Evolutionary conservation across 139 green algal species (phyloP).

Genomic region (Chlamydomonas eustigma): DNA sequence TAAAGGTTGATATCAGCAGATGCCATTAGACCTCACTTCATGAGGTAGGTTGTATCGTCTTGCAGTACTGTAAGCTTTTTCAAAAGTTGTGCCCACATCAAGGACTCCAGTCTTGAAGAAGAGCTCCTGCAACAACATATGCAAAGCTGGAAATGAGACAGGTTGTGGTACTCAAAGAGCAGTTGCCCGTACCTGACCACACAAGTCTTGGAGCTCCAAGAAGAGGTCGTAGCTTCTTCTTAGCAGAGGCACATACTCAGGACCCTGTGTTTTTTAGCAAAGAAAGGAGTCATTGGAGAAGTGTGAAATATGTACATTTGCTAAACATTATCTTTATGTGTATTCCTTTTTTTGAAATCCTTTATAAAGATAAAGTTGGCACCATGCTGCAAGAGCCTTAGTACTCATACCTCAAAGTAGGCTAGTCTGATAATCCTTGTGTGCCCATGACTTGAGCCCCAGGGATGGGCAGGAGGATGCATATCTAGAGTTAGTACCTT

Average conservation of each 20-base stretch:
- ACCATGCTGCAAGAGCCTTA: too few species aligned
- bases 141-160: background rate
- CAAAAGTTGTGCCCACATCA: constrained; percentile 14
- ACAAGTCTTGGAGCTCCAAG: background rate
- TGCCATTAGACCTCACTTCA: constrained; percentile 9
- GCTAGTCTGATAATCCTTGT: constrained; percentile 18
- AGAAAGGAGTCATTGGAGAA: too few species aligned
- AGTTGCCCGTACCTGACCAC: background rate
- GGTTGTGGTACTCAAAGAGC: background rate
- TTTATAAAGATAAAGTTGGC: too few species aligned
- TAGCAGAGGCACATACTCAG: constrained; percentile 15
- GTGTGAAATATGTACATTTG: background rate
- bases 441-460: constrained; percentile 11
- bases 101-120: constrained; percentile 19
- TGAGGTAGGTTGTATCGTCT: background rate
- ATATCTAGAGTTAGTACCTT: background rate
- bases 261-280: background rate
- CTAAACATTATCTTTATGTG: too few species aligned
- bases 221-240: constrained; percentile 7
- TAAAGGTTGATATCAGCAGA: too few species aligned
- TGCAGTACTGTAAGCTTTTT: background rate
- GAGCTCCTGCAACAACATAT: constrained; percentile 3
- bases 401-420: constrained; percentile 15
- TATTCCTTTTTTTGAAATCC: too few species aligned
- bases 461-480: background rate